Evolutionary conservation across 2,329 filamentous ascomycete genomes (phyloP).

Genomic region (Xylariaceae sp.): DNA sequence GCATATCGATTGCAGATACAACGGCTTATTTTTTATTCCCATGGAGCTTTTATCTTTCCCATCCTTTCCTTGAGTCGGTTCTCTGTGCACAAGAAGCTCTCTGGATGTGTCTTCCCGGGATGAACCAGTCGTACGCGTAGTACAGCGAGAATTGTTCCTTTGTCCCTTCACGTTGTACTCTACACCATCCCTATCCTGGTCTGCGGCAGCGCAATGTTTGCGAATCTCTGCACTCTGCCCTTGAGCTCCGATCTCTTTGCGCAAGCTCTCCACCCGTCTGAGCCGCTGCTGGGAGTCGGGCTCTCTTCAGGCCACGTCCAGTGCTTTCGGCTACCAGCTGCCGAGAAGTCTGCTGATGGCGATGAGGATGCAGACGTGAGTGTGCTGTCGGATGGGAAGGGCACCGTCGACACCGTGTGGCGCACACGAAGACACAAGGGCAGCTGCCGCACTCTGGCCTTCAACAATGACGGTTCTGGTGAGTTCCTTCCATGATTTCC

Average conservation of each 20-base stretch:
- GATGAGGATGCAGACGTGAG: slow-evolving; percentile 47
- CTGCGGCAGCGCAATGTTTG: slow-evolving; percentile 69
- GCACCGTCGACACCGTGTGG: slow-evolving; percentile 77
- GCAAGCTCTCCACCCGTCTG: slow-evolving; percentile 75
- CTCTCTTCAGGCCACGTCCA: slow-evolving; percentile 80
- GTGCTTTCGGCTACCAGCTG: slow-evolving; percentile 63
- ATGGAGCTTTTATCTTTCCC: too few relatives aligned
- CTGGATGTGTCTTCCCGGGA: too few relatives aligned
- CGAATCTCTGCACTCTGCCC: slow-evolving; percentile 85
- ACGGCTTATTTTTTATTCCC: too few relatives aligned
- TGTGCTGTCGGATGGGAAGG: slow-evolving; percentile 54
- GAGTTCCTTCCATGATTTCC: slow-evolving; percentile 28
- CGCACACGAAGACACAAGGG: slow-evolving; percentile 85
- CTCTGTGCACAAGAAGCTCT: too few relatives aligned
- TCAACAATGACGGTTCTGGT: slow-evolving; percentile 68
- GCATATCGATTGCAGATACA: too few relatives aligned
- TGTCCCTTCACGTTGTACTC: too few relatives aligned
- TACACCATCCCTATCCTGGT: too few relatives aligned
- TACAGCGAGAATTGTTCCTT: too few relatives aligned
- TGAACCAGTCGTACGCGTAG: too few relatives aligned
- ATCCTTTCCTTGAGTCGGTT: too few relatives aligned
- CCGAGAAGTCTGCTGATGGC: slow-evolving; percentile 42
- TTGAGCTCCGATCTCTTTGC: slow-evolving; percentile 81
- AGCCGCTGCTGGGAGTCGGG: slow-evolving; percentile 80
- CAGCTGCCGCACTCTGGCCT: slow-evolving; percentile 77